These are phyloP conservation scores for Zalerion maritima DNA, from an alignment of 495 filamentous ascomycete species.

Conservation along the genomic window DNA sequence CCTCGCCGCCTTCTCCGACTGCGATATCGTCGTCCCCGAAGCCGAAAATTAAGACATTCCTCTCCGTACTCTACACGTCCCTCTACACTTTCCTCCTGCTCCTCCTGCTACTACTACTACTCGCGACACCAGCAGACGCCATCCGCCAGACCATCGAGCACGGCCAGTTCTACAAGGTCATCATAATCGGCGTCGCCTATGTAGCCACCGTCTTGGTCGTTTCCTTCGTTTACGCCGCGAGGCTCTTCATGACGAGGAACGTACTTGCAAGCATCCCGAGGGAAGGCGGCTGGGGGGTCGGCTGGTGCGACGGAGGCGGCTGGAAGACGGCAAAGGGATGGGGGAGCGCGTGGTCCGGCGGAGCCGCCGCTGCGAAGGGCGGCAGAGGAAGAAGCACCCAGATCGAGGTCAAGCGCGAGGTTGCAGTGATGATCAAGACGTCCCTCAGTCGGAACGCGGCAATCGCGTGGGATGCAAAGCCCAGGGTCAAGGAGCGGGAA, in stretches of 20 bases:
- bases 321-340: too few relatives aligned
- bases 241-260: slow-evolving; percentile 78
- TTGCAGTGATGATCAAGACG: slow-evolving; percentile 57
- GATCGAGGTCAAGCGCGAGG: slow-evolving; percentile 62
- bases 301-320: too few relatives aligned
- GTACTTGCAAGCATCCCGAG: slow-evolving; percentile 74
- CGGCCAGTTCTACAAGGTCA: slow-evolving; percentile 59
- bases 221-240: slow-evolving; percentile 61
- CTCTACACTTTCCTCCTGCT: slow-evolving; percentile 66
- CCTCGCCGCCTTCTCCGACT: too few relatives aligned
- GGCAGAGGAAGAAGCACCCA: slow-evolving; percentile 74
- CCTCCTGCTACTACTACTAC: slow-evolving; percentile 53
- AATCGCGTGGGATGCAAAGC: slow-evolving; percentile 64
- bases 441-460: slow-evolving; percentile 59
- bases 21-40: too few relatives aligned
- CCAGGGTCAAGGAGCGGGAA: slow-evolving; percentile 35
- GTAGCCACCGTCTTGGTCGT: slow-evolving; percentile 57
- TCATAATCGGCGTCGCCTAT: slow-evolving; percentile 69
- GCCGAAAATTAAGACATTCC: too few relatives aligned
- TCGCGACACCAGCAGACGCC: slow-evolving; percentile 70
- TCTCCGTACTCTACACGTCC: slow-evolving; percentile 68
- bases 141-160: slow-evolving; percentile 61
- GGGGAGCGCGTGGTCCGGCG: too few relatives aligned
- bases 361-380: too few relatives aligned
- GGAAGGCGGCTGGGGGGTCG: too few relatives aligned